A percentile compares a stretch with the other conserved stretches of the same genome.
These are phyloP conservation scores for Camillea tinctor DNA, from an alignment of 2,329 filamentous ascomycete species.

Conservation along the genomic window DNA sequence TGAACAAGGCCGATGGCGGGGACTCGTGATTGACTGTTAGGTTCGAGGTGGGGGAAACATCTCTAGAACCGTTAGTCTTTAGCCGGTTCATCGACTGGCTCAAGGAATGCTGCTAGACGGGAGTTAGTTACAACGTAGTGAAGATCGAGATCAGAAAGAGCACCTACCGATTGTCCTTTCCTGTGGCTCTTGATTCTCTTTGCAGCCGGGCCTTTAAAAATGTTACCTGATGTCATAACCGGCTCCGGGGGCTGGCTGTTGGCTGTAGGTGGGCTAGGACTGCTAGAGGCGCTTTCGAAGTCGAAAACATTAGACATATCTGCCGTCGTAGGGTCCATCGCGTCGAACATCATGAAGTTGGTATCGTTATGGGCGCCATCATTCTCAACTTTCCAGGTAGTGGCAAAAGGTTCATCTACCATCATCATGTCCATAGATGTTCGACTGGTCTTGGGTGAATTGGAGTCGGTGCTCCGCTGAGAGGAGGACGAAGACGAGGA, in stretches of 20 bases:
- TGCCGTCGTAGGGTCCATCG: slow-evolving; percentile 20
- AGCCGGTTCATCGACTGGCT: slow-evolving; percentile 50
- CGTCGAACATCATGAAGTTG: slow-evolving; percentile 22
- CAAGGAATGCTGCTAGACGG: slow-evolving; percentile 48
- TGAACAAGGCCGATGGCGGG: slow-evolving; percentile 48
- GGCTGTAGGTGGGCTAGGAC: slow-evolving; percentile 42
- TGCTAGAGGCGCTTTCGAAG: slow-evolving; percentile 59
- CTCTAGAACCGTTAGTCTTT: slow-evolving; percentile 48
- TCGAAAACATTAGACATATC: slow-evolving; percentile 46
- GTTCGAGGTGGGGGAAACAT: slow-evolving; percentile 54
- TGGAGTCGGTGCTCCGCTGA: slow-evolving; percentile 23
- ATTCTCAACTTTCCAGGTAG: slow-evolving; percentile 20
- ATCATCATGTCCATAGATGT: slow-evolving; percentile 29
- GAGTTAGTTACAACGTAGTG: slow-evolving; percentile 25
- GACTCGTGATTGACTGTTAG: slow-evolving; percentile 52
- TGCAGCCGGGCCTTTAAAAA: slow-evolving; percentile 19
- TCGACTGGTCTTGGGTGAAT: slow-evolving; percentile 28
- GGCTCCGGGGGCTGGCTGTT: slow-evolving; percentile 19
- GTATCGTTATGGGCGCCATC: slow-evolving; percentile 13
- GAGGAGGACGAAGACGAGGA: slow-evolving; percentile 32
- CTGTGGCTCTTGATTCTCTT: slow-evolving; percentile 30
- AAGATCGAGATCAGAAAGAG: background rate
- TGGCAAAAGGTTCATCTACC: slow-evolving; percentile 19
- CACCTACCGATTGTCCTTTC: slow-evolving; percentile 29
- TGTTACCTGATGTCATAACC: slow-evolving; percentile 8